A percentile compares a stretch with the other conserved stretches of the same genome.
These are phyloP conservation scores for Cyanidioschyzon merolae DNA, from an alignment of 23 red algal species.

Conservation along the genomic window DNA sequence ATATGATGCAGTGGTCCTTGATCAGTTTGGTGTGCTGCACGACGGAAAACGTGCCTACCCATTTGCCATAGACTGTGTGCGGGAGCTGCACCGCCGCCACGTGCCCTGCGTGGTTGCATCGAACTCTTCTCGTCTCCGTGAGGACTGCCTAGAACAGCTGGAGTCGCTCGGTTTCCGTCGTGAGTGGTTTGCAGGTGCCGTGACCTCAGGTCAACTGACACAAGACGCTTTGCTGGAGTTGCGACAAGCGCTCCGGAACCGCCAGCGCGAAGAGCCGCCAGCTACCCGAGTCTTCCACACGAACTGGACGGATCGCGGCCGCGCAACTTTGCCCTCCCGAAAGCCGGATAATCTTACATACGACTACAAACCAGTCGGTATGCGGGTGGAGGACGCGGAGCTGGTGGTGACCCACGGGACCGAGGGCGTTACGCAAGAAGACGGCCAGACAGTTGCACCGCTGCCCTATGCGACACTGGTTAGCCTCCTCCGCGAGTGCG, in stretches of 20 bases:
- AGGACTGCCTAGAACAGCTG: constrained; percentile 23
- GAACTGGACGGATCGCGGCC: constrained; percentile 45
- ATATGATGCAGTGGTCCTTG: constrained; percentile 55
- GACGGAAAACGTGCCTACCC: constrained; percentile 54
- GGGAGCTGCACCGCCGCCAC: constrained; percentile 20
- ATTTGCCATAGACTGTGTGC: constrained; percentile 29
- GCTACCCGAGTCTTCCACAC: constrained; percentile 45
- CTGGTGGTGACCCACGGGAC: constrained; percentile 63
- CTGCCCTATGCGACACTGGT: constrained; percentile 23
- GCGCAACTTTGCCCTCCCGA: constrained; percentile 17
- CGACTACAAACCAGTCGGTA: background rate
- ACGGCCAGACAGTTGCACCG: constrained; percentile 16
- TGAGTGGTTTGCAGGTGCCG: constrained; percentile 21
- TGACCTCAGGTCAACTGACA: constrained; percentile 57
- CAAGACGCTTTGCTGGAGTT: constrained; percentile 17
- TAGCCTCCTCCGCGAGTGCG: background rate
- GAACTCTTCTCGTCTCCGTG: constrained; percentile 42
- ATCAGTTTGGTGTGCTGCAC: constrained; percentile 76
- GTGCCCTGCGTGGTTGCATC: constrained; percentile 50
- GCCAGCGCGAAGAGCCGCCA: background rate
- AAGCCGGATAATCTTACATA: background rate
- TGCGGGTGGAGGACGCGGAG: constrained; percentile 31
- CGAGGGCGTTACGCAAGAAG: constrained; percentile 47
- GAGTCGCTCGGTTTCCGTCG: constrained; percentile 21
- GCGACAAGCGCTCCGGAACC: background rate